Evolutionary conservation across 306 rosid species (phyloP).

Genomic region (Malus asiatica): DNA sequence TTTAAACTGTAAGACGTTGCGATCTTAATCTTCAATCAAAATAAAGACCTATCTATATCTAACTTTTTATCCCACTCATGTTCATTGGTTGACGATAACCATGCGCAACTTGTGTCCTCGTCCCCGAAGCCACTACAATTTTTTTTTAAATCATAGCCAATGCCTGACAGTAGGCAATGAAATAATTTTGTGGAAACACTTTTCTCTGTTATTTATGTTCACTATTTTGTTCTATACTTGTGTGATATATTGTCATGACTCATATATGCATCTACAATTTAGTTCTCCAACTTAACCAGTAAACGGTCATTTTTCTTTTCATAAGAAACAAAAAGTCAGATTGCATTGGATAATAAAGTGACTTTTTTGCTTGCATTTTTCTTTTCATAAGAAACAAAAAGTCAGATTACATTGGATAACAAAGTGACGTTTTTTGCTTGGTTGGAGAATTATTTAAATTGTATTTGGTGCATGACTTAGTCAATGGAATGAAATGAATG

Average conservation of each 20-base stretch:
- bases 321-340: neutral
- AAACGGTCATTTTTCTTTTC: neutral
- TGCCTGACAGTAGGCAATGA: too few species aligned
- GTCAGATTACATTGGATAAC: neutral
- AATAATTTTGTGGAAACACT: too few species aligned
- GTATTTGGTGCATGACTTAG: neutral
- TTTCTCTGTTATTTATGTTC: too few species aligned
- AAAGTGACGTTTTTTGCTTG: neutral
- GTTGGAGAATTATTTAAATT: neutral
- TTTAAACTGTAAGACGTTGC: too few species aligned
- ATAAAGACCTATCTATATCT: too few species aligned
- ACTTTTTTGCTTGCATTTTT: neutral
- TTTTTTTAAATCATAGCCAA: too few species aligned
- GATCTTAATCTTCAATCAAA: too few species aligned
- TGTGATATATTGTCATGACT: neutral
- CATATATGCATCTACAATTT: neutral
- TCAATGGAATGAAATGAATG: neutral
- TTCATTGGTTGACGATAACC: too few species aligned
- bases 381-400: neutral
- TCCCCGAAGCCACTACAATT: too few species aligned
- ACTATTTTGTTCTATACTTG: too few species aligned
- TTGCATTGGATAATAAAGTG: neutral
- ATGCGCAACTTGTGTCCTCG: too few species aligned
- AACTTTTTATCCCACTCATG: too few species aligned
- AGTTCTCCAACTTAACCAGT: neutral